Evolutionary conservation across 2,329 filamentous ascomycete species (phyloP), one percentile per base, ranked within the genome.

Genomic region (Cordyceps javanica): DNA sequence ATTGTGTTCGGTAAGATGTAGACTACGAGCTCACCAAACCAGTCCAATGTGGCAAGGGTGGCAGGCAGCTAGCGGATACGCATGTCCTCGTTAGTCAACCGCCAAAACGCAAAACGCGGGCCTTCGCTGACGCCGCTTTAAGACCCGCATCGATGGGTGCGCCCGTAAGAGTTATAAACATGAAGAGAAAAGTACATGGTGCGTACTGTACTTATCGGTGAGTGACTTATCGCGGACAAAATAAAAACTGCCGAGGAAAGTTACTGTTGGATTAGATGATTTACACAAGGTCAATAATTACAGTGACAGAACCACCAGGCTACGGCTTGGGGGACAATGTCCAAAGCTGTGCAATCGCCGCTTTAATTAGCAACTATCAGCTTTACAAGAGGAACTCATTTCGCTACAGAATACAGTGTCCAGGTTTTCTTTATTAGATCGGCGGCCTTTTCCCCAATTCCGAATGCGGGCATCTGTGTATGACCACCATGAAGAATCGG

Each of bases 401-500:
- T 56, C 28, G 8, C 54, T 19, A 13, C 41, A 3, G 23, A 19
- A n/a, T 5, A 16, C 34, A 56, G 5, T 5, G 23, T 44, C 57
- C 57, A 59, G 5, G 39, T 45, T 57, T 73, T 70, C 61, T 78
- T 79, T 53, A 82, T 76, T 57, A 82, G 63, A 63, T 82, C 79
- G 8, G 68, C 68, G 11, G 65, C 69, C 62, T 80, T 80, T 67
- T 83, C 80, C 0, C 78, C 80, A 60, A 83, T 82, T 1, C 78
- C 79, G 64, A 82, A 83, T 5, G 80, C 80, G 3, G 79, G 78
- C 79, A 82, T 82, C 62, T 82, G 79, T 0, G 80, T 81, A 62
- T 69, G 67, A 2, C 67, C 81, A 25, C 71, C 72, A 62, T 81
- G 75, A 3, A 82, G 64, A 1, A 67, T 68, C 2, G 79, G 79